Evolutionary conservation across 169 alveolate genomes (phyloP), one percentile per base, ranked within the genome.

Genomic region (Plasmodium billcollinsi): DNA sequence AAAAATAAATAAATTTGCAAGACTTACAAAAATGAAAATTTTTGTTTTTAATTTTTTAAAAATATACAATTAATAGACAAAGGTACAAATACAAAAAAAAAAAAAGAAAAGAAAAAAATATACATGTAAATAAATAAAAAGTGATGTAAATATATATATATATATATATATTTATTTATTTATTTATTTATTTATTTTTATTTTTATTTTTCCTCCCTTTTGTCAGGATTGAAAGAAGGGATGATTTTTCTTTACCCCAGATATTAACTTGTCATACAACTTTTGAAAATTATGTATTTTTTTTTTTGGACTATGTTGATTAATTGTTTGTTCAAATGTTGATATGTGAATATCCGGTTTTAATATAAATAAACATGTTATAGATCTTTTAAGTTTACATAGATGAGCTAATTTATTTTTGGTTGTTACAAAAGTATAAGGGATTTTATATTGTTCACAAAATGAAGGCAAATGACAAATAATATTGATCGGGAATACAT

Each of bases 401-500:
- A 98, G 97, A 47, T 94, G 96, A 54, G 99, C 99, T 65, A 98
- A 94, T 7, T 95, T 96, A 90, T 95, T 94, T 90, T 98, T 97
- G 61, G 98, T 92, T 70, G 97, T 93, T 15, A 98, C 97, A 91
- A 97, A 98, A 59, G 97, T 96, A 91, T 98, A 98, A 12, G 99
- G 97, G 45, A 97, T 88, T 49, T 96, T 95, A 66, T 95, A 92
- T 69, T 97, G 98, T 88, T 98, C 99, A 89, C 99, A 98, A 59
- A 97, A 93, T 20, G 97, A 88, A 43, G 99, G 99, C 15, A 98
- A 91, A 88, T 98, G 99, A 12, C 99, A 96, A 15, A 98, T 93
- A 4, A 98, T 98, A 90, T 98, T 99, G 45, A 98, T 95, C 1
- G 99, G 99, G 58, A 97, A 96, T 21, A 98, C 98, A 88, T 98